phyloP scores from a whole-genome alignment of 2,329 filamentous ascomycete species.

The Diaporthe citriasiana region DNA sequence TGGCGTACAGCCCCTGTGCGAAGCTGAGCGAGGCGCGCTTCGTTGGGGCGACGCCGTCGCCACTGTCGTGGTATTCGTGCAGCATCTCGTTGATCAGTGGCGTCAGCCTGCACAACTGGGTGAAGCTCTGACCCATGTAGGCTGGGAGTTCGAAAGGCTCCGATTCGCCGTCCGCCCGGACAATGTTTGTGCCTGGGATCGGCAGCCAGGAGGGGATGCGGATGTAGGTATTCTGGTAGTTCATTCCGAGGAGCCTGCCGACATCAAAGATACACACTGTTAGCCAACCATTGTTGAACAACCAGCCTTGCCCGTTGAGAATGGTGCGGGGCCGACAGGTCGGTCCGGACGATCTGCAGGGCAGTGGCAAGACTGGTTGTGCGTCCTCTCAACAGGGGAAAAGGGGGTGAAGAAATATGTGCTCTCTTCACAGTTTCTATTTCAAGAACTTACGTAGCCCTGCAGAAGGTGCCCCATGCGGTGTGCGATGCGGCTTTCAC shows the following conservation, averaged over 20 bases:
- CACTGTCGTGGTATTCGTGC: constrained; percentile 38
- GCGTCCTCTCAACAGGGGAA: too few species aligned
- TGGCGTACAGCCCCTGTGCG: constrained; percentile 43
- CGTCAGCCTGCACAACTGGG: constrained; percentile 42
- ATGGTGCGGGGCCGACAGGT: neutral
- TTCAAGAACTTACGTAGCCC: constrained; percentile 34
- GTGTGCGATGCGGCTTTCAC: constrained; percentile 40
- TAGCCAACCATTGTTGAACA: neutral
- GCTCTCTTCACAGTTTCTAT: too few species aligned
- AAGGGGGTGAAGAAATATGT: too few species aligned
- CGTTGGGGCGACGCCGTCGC: constrained; percentile 30
- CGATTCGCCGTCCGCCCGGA: constrained; percentile 6
- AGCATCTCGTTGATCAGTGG: constrained; percentile 40
- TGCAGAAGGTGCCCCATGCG: constrained; percentile 41
- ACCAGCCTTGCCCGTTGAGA: neutral
- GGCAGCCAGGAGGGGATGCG: constrained; percentile 35
- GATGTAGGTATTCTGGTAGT: constrained; percentile 30
- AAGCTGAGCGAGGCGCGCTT: constrained; percentile 39
- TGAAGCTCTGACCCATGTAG: constrained; percentile 44
- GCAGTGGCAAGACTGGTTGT: neutral
- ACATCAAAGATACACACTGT: neutral
- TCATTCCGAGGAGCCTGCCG: constrained; percentile 37
- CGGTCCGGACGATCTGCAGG: neutral
- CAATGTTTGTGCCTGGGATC: constrained; percentile 32
- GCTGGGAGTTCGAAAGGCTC: constrained; percentile 41